Base-by-base conservation (phyloP, 257 asterid genomes). In the Capsicum pubescens region DNA sequence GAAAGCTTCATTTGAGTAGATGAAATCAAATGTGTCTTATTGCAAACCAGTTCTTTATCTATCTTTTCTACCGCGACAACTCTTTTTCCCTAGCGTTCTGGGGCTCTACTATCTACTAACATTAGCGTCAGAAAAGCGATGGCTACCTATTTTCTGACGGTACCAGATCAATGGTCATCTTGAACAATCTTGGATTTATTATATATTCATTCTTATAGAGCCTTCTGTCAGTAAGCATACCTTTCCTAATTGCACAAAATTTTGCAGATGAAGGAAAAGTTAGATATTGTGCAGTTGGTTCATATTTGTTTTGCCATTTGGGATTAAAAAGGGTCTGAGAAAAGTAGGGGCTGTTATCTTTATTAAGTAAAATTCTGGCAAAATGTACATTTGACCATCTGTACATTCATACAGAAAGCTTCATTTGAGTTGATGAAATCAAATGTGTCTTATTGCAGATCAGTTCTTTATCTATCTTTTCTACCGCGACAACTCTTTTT, bases 111-210 rank as follows among this genome's bases (percentile, higher is more conserved):
- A 26, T 26, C 32, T 26, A 26, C 32, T 26, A 26, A 26, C 32
- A 3, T 39, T 39, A 39, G 5, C 42, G 42, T 97, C 89, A 93
- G 99, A 81, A 97, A 97, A 82, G 99, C 98, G 2, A 97, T 95
- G 99, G 95, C 97, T 7, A 83, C 92, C 8, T 95, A 97, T 71
- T 97, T 97, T 86, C 97, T 92, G 15, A 92, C 98, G 14, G 97
- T 97, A 8, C 99, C 99, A 15, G 94, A 97, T 90, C 99, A 93
- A 21, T 97, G 95, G 97, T 87, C 95, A 12, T 89, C 95, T 2
- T 93, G 86, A 84, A 35, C 17, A 44, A 44, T 44, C 48, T 44
- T 44, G 48, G 48, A 44, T 60, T 79, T 46, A 39, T 71, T 15
- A 8, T 35, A 26, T 26, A 64, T 58, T 61, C 60, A 58, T 85